phyloP scores from a whole-genome alignment of 257 asterid species.

The Lavandula angustifolia region DNA sequence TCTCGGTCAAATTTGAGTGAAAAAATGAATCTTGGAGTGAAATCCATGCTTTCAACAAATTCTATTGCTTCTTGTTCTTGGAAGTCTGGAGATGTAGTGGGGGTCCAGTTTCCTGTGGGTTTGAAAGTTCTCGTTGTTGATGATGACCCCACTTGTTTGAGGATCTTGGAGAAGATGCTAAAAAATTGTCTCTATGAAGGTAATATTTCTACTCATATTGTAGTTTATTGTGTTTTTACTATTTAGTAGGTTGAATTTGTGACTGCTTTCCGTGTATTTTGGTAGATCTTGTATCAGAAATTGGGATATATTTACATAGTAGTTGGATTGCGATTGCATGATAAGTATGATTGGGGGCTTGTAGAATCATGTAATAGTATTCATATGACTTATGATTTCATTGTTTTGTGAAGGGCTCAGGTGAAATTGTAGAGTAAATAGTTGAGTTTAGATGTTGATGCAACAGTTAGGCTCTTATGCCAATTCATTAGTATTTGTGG shows the following conservation, averaged over 20 bases:
- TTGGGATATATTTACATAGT: not conserved
- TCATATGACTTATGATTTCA: conserved; percentile 1
- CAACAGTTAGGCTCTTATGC: conserved; percentile 1
- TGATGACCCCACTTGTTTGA: conserved; percentile 90
- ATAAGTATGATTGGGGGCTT: conserved; percentile 14
- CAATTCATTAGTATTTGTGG: conserved; percentile 4
- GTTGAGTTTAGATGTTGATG: conserved; percentile 36
- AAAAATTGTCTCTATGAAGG: conserved; percentile 79
- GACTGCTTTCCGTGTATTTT: not conserved
- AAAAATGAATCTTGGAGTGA: conserved; percentile 72
- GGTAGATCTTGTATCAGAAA: not conserved
- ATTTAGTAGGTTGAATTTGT: conserved; percentile 22
- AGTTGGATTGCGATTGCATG: conserved; percentile 5
- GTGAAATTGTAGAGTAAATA: conserved; percentile 13
- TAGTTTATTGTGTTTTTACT: not conserved
- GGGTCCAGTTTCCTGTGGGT: conserved; percentile 86
- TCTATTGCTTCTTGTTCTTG: conserved; percentile 45
- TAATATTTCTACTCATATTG: conserved; percentile 25
- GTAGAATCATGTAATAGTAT: conserved; percentile 7
- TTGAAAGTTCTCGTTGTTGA: conserved; percentile 90
- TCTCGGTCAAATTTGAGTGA: conserved; percentile 30
- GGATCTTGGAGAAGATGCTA: conserved; percentile 93
- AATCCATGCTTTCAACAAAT: conserved; percentile 42
- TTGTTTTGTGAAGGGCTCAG: conserved; percentile 2
- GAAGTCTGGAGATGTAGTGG: conserved; percentile 66